Base-by-base conservation (phyloP, 805 yeast genomes). In the Alloascoidea hylecoeti region DNA sequence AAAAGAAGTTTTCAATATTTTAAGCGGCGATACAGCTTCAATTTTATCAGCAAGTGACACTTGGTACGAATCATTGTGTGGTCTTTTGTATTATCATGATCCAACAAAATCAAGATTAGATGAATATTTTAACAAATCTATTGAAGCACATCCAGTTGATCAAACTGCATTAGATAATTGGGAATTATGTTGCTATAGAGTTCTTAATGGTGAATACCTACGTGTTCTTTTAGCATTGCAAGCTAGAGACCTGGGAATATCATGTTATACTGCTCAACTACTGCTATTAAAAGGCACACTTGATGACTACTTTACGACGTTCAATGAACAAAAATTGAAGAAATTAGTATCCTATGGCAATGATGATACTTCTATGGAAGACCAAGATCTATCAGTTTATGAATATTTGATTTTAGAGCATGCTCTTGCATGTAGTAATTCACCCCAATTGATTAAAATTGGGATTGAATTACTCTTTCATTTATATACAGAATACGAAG, bases 11-110 rank as follows among this genome's bases (percentile, higher is more conserved):
- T 38, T 49, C 6, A 39, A 41, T 6, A 42, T 57, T 6, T 39
- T 56, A 18, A 33, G 42, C 4, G 60, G 61, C 4, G 54, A 55
- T 16, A 28, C 32, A 13, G 49, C 47, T 3, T 43, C 55, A 4
- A 45, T 56, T 15, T 18, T 48, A 16, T 43, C 44, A 15, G 36
- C 40, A 2, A 34, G 48, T 15, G 45, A 43, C 16, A 43, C 52
- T n/a, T 56, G 60, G 60, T 52, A 44, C 33, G 60, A 55, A 23
- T 50, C 49, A 12, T 36, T 53, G 9, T 51, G 48, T 2, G 51
- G 57, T 4, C 39, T 53, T 23, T 42, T 52, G 37, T 39, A 42
- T 37, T 50, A 49, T 23, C 48, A 44, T 28, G 60, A 56, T 35
- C 54, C 59, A 5, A 34, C 50, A 2, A 46, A 45, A 1, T 35